Conservation (phyloP, 2,329 filamentous ascomycete genomes). For the Aspergillus jensenii region DNA sequence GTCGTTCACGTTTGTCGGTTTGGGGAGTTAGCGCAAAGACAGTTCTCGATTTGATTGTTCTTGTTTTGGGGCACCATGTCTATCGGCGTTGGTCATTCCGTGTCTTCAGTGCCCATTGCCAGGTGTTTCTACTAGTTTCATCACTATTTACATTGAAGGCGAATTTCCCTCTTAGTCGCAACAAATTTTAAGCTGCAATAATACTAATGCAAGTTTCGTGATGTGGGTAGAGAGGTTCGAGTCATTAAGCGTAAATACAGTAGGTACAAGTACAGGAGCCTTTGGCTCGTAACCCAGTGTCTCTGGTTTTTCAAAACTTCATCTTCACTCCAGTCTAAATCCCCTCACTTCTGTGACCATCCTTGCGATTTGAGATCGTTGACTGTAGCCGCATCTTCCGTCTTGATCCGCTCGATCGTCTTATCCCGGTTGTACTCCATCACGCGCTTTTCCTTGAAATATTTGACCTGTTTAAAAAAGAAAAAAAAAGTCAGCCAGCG, state of each 20-base stretch:
- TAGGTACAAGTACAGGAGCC: constrained; percentile 18
- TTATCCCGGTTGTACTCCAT: constrained; percentile 85
- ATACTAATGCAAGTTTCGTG: constrained; percentile 1
- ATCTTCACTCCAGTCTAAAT: background rate
- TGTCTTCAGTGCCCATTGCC: background rate
- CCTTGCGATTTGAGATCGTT: constrained; percentile 43
- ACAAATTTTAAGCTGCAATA: background rate
- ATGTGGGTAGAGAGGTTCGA: constrained; percentile 4
- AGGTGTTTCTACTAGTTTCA: background rate
- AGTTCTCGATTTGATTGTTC: background rate
- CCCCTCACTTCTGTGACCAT: constrained; percentile 33
- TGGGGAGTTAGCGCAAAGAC: constrained; percentile 1
- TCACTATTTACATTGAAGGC: background rate
- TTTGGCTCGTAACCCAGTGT: background rate
- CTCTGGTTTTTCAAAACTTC: background rate
- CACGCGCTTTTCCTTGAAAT: constrained; percentile 95
- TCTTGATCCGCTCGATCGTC: constrained; percentile 72
- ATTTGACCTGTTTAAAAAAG: constrained; percentile 71
- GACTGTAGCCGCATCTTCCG: constrained; percentile 69
- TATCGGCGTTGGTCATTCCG: background rate
- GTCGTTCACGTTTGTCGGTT: background rate
- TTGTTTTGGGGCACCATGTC: background rate
- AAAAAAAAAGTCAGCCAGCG: constrained; percentile 12
- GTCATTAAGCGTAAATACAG: constrained; percentile 19
- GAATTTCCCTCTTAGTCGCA: background rate